phyloP scores from a whole-genome alignment of 345 rosid genomes.

The Carallia brachiata region DNA sequence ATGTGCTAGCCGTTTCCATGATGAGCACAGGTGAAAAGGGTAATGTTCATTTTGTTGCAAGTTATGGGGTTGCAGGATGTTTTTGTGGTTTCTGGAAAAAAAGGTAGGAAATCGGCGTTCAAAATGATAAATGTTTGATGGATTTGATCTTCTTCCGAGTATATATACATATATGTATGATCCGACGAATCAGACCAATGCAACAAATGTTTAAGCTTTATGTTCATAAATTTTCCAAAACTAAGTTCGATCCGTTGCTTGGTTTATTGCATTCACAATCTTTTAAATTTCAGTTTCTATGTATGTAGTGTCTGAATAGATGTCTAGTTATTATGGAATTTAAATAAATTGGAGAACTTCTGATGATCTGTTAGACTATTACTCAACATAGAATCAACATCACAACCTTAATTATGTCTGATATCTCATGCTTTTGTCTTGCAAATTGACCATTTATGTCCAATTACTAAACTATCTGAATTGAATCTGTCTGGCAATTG shows the following conservation, averaged over 20 bases:
- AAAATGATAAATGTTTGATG: not conserved
- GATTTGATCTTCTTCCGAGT: slow-evolving; percentile 1
- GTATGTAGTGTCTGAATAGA: not conserved
- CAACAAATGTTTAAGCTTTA: slow-evolving; percentile 7
- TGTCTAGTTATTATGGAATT: not conserved
- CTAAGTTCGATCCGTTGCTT: not conserved
- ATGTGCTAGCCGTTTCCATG: not conserved
- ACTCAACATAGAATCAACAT: too few relatives aligned
- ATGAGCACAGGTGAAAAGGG: not conserved
- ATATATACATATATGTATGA: not conserved
- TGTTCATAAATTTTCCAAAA: not conserved
- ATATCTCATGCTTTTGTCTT: too few relatives aligned
- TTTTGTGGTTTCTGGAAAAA: not conserved
- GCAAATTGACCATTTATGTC: too few relatives aligned
- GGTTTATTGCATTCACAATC: not conserved
- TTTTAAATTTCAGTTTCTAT: not conserved
- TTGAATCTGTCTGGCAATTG: too few relatives aligned
- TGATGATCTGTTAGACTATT: not conserved
- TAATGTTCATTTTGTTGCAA: slow-evolving; percentile 11
- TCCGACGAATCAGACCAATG: slow-evolving; percentile 6
- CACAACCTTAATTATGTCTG: too few relatives aligned
- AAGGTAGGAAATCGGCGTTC: not conserved
- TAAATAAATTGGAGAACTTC: not conserved
- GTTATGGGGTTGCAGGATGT: slow-evolving; percentile 14
- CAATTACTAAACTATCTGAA: too few relatives aligned